These are phyloP conservation scores for Leccinellum albellum DNA, from an alignment of 768 basidiomycete genomes.

Conservation along the genomic window DNA sequence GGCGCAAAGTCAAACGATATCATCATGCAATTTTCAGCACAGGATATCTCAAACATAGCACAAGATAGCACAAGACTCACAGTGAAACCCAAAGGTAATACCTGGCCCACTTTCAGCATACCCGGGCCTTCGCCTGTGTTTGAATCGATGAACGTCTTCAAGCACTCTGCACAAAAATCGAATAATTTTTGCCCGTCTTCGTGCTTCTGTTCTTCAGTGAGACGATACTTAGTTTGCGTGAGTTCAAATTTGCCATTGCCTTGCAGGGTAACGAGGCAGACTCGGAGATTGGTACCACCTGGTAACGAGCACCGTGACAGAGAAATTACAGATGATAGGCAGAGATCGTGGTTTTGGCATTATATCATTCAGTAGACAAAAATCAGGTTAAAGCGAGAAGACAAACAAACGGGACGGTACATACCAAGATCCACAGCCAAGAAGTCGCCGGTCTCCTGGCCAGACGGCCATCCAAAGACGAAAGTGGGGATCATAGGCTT, in stretches of 20 bases:
- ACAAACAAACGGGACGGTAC: slow-evolving; percentile 27
- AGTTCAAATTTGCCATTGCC: slow-evolving; percentile 97
- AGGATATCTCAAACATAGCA: not conserved
- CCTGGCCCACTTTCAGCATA: slow-evolving; percentile 46
- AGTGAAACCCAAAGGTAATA: slow-evolving; percentile 88
- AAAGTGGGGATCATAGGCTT: slow-evolving; percentile 96
- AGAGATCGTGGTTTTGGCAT: not conserved
- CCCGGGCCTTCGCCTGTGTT: slow-evolving; percentile 55
- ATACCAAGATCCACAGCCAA: slow-evolving; percentile 88
- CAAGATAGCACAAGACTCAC: slow-evolving; percentile 45
- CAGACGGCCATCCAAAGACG: slow-evolving; percentile 94
- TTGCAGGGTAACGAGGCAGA: slow-evolving; percentile 89
- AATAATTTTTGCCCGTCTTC: slow-evolving; percentile 94
- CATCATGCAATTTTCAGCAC: not conserved
- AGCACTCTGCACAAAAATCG: slow-evolving; percentile 94
- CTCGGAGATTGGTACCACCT: slow-evolving; percentile 98
- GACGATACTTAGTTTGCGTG: slow-evolving; percentile 94
- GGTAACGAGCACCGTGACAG: not conserved
- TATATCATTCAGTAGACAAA: not conserved
- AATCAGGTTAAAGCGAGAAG: not conserved
- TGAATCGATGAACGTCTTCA: slow-evolving; percentile 82
- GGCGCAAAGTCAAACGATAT: not conserved
- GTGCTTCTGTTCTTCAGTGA: slow-evolving; percentile 97
- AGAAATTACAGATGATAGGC: not conserved
- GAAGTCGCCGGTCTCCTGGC: slow-evolving; percentile 83